Base-by-base conservation (phyloP, 192 early-diverging fungal genomes). In the Coemansia sp. region DNA sequence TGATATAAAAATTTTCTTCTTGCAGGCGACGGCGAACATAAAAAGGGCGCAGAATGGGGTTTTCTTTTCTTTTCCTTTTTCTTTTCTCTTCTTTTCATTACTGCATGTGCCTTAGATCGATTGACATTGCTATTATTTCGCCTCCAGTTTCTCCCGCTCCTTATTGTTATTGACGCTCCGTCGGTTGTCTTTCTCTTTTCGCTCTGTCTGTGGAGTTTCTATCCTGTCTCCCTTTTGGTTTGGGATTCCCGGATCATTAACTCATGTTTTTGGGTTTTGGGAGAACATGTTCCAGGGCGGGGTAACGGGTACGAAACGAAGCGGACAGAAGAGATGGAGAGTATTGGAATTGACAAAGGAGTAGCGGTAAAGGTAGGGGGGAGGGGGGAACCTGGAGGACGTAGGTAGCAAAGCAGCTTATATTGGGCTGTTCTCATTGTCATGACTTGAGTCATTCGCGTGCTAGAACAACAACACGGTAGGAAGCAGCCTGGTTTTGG, bases 401-500 rank as follows among this genome's bases (percentile, higher is more conserved):
- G 69, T 71, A 71, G 77, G 50, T 45, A 52, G 67, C 72, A 81
- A 75, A 63, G 42, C 79, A 76, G 74, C 79, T 64, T 67, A 43
- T 53, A 71, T 59, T 38, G 63, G 73, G 79, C 74, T 70, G 79
- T 72, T 54, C 56, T 81, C 57, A 81, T 81, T 76, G 79, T 76
- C 71, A 63, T 64, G 65, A 76, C 63, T 70, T 81, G 79, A 81
- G 79, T 81, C 79, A 81, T 81, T 81, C 74, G 70, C 69, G 68
- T 73, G 79, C 79, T 64, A 81, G 47, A 81, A 42, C 57, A 76
- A 81, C 1, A 44, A 38, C 44, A 18, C 53, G 21, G 45, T 23
- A 63, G 32, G 12, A 49, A n/a, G 8, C 0, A 26, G 7, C 0
- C 26, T 26, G 26, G 0, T 26, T 26, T 0, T 26, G 26, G 26